Conservation (phyloP, 352 stramenopile species). For the Phytophthora chlamydospora region DNA sequence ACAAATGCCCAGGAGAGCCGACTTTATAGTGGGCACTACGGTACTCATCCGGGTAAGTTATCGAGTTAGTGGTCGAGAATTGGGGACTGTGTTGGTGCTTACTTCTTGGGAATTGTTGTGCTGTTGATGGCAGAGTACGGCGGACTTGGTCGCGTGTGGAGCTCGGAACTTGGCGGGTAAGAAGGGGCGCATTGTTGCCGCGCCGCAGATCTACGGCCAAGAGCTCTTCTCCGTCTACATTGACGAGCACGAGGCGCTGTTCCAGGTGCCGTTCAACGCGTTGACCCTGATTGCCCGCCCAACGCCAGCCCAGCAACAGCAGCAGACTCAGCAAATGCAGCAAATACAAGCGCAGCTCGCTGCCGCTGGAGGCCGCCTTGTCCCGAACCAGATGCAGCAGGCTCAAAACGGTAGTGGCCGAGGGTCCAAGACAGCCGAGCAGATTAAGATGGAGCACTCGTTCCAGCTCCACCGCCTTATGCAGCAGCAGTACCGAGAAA, state of each 20-base stretch:
- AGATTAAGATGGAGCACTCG: constrained; percentile 88
- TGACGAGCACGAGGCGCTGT: constrained; percentile 81
- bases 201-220: constrained; percentile 76
- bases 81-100: not conserved
- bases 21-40: constrained; percentile 67
- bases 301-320: constrained; percentile 47
- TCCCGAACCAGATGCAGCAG: constrained; percentile 33
- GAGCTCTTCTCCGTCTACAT: constrained; percentile 87
- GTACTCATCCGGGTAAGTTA: constrained; percentile 72
- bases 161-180: constrained; percentile 78
- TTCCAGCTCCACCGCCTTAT: constrained; percentile 88
- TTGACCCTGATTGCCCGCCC: constrained; percentile 61
- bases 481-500: constrained; percentile 89
- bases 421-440: constrained; percentile 45
- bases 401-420: constrained; percentile 24
- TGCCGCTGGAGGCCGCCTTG: constrained; percentile 26
- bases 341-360: constrained; percentile 46
- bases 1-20: constrained; percentile 47
- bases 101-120: not conserved
- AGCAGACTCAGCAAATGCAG: constrained; percentile 40
- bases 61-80: not conserved
- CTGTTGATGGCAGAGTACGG: constrained; percentile 51
- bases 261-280: constrained; percentile 83
- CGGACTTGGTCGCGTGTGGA: constrained; percentile 74
- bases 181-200: constrained; percentile 74